Base-by-base conservation (phyloP, 2,329 filamentous ascomycete genomes). In the Polytolypa hystricis region DNA sequence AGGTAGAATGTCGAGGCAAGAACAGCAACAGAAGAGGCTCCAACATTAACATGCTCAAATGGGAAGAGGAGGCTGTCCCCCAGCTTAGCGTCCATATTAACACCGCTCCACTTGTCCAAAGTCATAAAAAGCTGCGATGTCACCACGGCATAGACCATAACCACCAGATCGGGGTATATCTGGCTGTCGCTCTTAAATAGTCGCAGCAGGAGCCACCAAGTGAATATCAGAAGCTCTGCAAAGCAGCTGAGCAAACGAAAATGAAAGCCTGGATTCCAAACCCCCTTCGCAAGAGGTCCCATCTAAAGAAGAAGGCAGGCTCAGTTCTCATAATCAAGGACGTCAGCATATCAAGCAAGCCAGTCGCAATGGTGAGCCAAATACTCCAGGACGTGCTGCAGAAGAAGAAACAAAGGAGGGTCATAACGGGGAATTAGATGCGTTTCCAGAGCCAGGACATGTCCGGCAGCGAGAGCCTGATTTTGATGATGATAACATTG, bases 161-260 rank as follows among this genome's bases (percentile, higher is more conserved):
- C 6, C 19, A 38, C 36, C 23, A 23, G 18, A 17, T 10, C 23
- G 5, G 29, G 21, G 36, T 38, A 38, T 33, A 15, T 18, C 19
- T 20, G 18, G 16, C 16, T 19, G 30, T 19, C 36, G 9, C 29
- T 9, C 19, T 16, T 33, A n/a, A 19, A n/a, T 4, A 16, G 19
- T 17, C 7, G 18, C 33, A 27, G 25, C 29, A 33, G 14, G 16
- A 30, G 17, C 36, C 36, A 38, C 18, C 18, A 9, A 27, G n/a
- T 16, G 17, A 33, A 38, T 25, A 38, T 16, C 36, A 33, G 18
- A 23, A 33, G 21, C 20, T 38, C 36, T 33, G 29, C 36, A 14
- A 27, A 26, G 36, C 36, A 33, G 36, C 36, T 38, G 29, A 38
- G 29, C 12, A 26, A 11, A 23, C n/a, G n/a, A 38, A 38, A 33